phyloP scores from a whole-genome alignment of 768 basidiomycete species.

The Leccinum obscurum region DNA sequence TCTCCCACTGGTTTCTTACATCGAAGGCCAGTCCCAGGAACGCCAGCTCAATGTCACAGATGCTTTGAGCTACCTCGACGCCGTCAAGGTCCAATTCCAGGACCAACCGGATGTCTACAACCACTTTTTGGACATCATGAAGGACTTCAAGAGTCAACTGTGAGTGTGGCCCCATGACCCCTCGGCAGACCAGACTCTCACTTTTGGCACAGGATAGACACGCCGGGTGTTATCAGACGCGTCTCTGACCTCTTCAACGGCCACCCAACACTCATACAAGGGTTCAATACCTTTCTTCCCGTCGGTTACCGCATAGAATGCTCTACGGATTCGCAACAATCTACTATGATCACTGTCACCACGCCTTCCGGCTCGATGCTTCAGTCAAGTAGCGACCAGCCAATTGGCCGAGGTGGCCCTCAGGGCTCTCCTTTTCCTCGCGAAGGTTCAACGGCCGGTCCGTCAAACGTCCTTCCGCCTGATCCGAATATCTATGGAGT shows the following conservation, averaged over 20 bases:
- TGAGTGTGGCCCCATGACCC: slow-evolving; percentile 29
- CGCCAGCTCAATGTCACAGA: slow-evolving; percentile 62
- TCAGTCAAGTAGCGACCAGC: slow-evolving; percentile 51
- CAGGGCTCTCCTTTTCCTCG: slow-evolving; percentile 38
- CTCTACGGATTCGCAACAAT: slow-evolving; percentile 59
- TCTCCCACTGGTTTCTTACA: slow-evolving; percentile 23
- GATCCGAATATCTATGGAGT: slow-evolving; percentile 29
- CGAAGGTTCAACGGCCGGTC: slow-evolving; percentile 15
- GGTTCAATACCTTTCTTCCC: slow-evolving; percentile 98
- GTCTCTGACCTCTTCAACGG: slow-evolving; percentile 92
- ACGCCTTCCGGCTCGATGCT: slow-evolving; percentile 69
- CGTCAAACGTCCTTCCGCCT: slow-evolving; percentile 13
- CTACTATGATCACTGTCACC: slow-evolving; percentile 72
- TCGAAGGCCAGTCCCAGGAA: slow-evolving; percentile 32
- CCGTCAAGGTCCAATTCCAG: slow-evolving; percentile 60
- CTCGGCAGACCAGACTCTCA: slow-evolving; percentile 3
- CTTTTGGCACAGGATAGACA: slow-evolving; percentile 73
- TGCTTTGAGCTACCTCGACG: slow-evolving; percentile 62
- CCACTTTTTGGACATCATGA: slow-evolving; percentile 67
- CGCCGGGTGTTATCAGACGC: slow-evolving; percentile 94
- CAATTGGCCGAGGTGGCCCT: slow-evolving; percentile 37
- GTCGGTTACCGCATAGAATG: slow-evolving; percentile 93
- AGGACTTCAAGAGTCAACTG: slow-evolving; percentile 71
- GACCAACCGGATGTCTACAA: slow-evolving; percentile 66
- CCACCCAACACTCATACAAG: slow-evolving; percentile 89